Percentiles rank a stretch among this genome's conserved stretches.
Conservation (phyloP, 345 rosid genomes). For the Syzygium aqueum region DNA sequence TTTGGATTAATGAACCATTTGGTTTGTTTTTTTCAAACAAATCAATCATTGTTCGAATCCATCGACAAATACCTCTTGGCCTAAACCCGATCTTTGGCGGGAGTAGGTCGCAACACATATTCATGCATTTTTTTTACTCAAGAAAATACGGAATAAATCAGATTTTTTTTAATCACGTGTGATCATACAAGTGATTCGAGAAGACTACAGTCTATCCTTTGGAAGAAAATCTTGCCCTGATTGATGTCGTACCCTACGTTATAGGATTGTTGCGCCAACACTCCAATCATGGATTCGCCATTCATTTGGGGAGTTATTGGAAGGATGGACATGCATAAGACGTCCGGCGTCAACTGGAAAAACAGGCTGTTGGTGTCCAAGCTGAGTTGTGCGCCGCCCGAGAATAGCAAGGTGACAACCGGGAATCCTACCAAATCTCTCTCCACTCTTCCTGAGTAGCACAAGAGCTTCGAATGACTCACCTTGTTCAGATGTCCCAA, state of each 20-base stretch:
- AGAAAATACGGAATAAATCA: too few relatives aligned
- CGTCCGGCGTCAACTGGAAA: conserved; percentile 4
- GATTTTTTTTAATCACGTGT: too few relatives aligned
- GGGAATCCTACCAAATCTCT: conserved; percentile 34
- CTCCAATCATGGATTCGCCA: conserved; percentile 19
- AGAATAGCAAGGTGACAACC: conserved; percentile 26
- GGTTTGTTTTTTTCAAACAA: too few relatives aligned
- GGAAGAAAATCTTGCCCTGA: conserved; percentile 11
- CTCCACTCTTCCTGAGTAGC: conserved; percentile 22
- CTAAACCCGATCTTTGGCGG: too few relatives aligned
- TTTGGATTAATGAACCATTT: too few relatives aligned
- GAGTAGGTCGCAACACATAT: too few relatives aligned
- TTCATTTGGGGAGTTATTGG: background rate
- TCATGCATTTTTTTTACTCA: too few relatives aligned
- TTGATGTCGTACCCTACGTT: conserved; percentile 29
- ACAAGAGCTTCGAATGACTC: conserved; percentile 1
- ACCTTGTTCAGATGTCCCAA: background rate
- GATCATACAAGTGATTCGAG: conserved; percentile 1
- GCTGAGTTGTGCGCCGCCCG: conserved; percentile 24
- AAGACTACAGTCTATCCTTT: conserved; percentile 31
- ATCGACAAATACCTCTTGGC: too few relatives aligned
- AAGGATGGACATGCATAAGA: conserved; percentile 32
- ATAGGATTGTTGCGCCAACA: conserved; percentile 35
- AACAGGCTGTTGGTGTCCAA: conserved; percentile 33
- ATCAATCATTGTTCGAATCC: too few relatives aligned